These are phyloP conservation scores for Chaetomium strumarium DNA, from an alignment of 2,329 filamentous ascomycete genomes.

Conservation along the genomic window DNA sequence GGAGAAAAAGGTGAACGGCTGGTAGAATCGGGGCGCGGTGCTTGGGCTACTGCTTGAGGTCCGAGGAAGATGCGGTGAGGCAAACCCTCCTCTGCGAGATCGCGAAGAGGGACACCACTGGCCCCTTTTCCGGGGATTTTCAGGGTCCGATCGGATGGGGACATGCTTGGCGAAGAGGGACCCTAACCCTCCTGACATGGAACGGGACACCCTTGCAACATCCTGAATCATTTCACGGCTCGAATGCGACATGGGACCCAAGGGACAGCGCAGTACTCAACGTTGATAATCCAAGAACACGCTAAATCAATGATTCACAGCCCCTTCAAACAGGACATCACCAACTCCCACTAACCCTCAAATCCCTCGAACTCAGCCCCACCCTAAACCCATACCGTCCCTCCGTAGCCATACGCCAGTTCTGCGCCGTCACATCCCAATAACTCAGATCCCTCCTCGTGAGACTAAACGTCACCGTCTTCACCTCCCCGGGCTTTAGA, in stretches of 20 bases:
- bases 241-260: no score
- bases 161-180: no score
- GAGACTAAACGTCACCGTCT: conserved; percentile 50
- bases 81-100: not conserved
- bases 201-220: no score
- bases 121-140: not conserved
- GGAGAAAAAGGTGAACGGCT: not conserved
- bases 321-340: conserved; percentile 2
- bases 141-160: not conserved
- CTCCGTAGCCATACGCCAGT: conserved; percentile 51
- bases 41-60: not conserved
- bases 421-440: conserved; percentile 62
- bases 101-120: not conserved
- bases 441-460: conserved; percentile 67
- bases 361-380: conserved; percentile 25
- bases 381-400: conserved; percentile 24
- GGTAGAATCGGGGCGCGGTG: not conserved
- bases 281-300: no score
- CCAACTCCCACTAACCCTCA: conserved; percentile 18
- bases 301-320: no score
- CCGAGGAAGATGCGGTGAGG: conserved; percentile 1
- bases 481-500: conserved; percentile 48
- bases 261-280: no score
- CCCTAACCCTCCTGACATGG: no score
- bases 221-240: no score